Conservation (phyloP, 768 basidiomycete species). For the Gelatoporia subvermispora region DNA sequence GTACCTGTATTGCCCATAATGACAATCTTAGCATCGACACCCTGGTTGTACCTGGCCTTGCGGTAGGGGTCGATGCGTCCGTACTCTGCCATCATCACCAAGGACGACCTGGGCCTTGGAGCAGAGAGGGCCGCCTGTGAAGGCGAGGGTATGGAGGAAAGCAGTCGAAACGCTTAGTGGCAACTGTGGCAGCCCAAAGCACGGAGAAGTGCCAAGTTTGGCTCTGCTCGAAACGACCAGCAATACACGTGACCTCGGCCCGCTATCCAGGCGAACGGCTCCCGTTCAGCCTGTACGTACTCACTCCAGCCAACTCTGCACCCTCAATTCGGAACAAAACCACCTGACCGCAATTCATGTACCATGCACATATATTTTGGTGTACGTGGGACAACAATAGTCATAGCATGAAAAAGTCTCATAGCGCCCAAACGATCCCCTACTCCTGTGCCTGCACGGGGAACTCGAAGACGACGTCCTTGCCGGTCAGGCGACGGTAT, state of each 20-base stretch:
- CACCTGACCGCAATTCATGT: conserved; percentile 16
- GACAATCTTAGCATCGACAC: conserved; percentile 93
- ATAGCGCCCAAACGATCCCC: conserved; percentile 29
- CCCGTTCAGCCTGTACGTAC: background rate
- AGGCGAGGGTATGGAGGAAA: conserved; percentile 30
- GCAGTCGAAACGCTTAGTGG: conserved; percentile 20
- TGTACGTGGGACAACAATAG: conserved; percentile 22
- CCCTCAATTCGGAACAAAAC: conserved; percentile 5
- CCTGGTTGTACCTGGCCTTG: conserved; percentile 69
- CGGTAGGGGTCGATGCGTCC: conserved; percentile 61
- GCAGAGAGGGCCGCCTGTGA: conserved; percentile 42
- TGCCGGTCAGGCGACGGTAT: conserved; percentile 92
- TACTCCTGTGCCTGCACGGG: conserved; percentile 73
- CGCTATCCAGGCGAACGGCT: too few relatives aligned
- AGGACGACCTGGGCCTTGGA: conserved; percentile 20
- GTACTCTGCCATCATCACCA: conserved; percentile 49
- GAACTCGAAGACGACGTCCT: conserved; percentile 95
- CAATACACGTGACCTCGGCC: too few relatives aligned
- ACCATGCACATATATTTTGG: conserved; percentile 33
- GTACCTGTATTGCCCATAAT: conserved; percentile 81
- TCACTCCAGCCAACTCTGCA: background rate
- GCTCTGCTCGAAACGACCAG: too few relatives aligned
- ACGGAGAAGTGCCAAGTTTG: background rate
- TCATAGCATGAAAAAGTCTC: conserved; percentile 29
- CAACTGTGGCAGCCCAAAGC: conserved; percentile 1